These are phyloP conservation scores for Spiromastix sp. DNA, from an alignment of 2,329 filamentous ascomycete genomes.

Conservation along the genomic window DNA sequence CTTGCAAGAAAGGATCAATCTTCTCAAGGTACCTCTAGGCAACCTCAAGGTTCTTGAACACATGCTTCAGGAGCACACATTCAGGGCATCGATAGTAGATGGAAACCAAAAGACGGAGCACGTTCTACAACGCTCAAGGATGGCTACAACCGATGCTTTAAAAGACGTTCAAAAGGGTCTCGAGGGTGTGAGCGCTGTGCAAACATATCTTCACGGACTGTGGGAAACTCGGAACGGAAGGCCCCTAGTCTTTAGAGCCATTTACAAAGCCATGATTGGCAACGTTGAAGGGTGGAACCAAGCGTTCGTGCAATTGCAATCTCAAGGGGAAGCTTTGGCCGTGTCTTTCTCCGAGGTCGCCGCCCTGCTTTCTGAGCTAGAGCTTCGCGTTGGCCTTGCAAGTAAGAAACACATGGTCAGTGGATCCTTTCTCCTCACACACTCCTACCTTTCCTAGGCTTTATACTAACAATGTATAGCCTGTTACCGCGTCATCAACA, in stretches of 20 bases:
- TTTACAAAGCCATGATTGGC: constrained; percentile 82
- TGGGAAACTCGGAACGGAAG: constrained; percentile 18
- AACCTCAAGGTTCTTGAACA: constrained; percentile 74
- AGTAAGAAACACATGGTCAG: constrained; percentile 61
- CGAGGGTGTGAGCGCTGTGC: constrained; percentile 64
- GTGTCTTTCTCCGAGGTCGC: constrained; percentile 61
- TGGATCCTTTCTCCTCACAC: constrained; percentile 37
- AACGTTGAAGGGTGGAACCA: constrained; percentile 86
- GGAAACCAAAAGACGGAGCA: constrained; percentile 89
- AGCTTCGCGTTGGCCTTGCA: constrained; percentile 71
- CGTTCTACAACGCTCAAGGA: constrained; percentile 69
- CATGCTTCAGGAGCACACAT: constrained; percentile 76
- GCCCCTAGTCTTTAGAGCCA: constrained; percentile 53
- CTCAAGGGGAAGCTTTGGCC: constrained; percentile 60
- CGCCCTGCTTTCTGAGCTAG: constrained; percentile 73
- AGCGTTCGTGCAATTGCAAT: constrained; percentile 66
- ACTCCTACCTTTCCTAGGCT: too few species aligned
- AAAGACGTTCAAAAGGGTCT: constrained; percentile 71
- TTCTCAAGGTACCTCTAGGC: constrained; percentile 70
- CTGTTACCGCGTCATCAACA: background rate
- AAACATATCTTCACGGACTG: constrained; percentile 55
- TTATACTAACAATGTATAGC: background rate
- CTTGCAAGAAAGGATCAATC: constrained; percentile 67
- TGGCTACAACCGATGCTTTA: constrained; percentile 64
- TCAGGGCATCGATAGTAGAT: constrained; percentile 69